phyloP scores from a whole-genome alignment of 257 asterid species.

The Solanum megistacrolobum region DNA sequence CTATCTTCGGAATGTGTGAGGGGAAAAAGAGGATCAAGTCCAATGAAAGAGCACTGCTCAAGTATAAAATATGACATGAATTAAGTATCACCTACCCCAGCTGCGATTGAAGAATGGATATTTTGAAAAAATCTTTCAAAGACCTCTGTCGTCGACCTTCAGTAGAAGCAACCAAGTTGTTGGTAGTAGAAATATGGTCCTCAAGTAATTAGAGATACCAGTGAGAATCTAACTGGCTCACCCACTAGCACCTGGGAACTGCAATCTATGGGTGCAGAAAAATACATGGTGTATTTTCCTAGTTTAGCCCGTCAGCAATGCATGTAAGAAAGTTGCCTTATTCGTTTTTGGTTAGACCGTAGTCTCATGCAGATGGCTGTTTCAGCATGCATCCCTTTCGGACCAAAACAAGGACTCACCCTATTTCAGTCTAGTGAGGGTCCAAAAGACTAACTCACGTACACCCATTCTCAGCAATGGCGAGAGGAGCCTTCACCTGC shows the following conservation, averaged over 20 bases:
- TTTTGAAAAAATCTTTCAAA: neutral
- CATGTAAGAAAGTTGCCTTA: neutral
- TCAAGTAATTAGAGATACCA: neutral
- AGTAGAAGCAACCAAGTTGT: neutral
- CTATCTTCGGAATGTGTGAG: neutral
- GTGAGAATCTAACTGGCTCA: neutral
- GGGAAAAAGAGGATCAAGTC: neutral
- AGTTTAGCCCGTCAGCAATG: neutral
- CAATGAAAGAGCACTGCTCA: neutral
- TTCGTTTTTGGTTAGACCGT: neutral
- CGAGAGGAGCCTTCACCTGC: neutral
- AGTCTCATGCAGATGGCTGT: neutral
- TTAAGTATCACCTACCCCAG: neutral
- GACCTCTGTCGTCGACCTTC: neutral
- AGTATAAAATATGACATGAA: neutral
- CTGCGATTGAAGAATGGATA: neutral
- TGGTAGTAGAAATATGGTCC: neutral
- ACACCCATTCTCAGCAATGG: neutral
- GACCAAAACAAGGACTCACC: neutral
- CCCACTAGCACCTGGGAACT: neutral
- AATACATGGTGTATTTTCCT: neutral
- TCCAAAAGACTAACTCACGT: neutral
- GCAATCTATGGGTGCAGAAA: neutral
- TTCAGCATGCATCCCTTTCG: neutral
- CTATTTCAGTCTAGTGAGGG: neutral